These are phyloP conservation scores for Gaeumannomyces tritici DNA, from an alignment of 2,329 filamentous ascomycete species.

Conservation along the genomic window DNA sequence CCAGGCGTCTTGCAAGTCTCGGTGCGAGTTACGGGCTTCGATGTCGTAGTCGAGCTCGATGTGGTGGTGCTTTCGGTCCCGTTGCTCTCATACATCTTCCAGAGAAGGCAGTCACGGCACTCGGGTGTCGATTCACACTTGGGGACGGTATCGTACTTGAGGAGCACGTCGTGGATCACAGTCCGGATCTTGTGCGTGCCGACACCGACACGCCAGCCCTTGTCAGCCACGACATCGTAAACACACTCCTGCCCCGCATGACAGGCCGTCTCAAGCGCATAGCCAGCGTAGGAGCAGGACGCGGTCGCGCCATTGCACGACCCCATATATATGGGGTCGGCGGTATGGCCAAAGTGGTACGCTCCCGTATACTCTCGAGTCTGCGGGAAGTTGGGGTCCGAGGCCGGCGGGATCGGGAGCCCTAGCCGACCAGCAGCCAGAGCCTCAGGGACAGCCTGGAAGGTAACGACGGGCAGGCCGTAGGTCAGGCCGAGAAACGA, in stretches of 20 bases:
- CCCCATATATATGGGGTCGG: constrained; percentile 87
- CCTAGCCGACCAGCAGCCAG: constrained; percentile 77
- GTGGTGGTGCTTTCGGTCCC: constrained; percentile 68
- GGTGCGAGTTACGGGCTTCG: constrained; percentile 61
- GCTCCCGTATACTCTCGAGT: constrained; percentile 63
- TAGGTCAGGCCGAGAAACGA: constrained; percentile 88
- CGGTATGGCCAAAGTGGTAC: constrained; percentile 90
- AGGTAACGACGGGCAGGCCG: constrained; percentile 82
- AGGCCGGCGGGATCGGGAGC: constrained; percentile 73
- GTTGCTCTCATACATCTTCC: constrained; percentile 94
- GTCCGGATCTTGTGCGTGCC: constrained; percentile 83
- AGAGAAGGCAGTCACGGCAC: constrained; percentile 82
- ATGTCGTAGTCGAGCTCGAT: constrained; percentile 45
- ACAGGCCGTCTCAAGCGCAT: constrained; percentile 88
- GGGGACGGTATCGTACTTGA: constrained; percentile 73
- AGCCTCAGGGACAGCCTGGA: constrained; percentile 87
- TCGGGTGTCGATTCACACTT: constrained; percentile 65
- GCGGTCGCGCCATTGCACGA: constrained; percentile 86
- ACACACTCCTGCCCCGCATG: constrained; percentile 81
- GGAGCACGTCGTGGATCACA: constrained; percentile 81
- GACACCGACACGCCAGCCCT: constrained; percentile 85
- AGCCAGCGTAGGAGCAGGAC: constrained; percentile 82
- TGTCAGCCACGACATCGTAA: constrained; percentile 86
- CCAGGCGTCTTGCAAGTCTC: constrained; percentile 76
- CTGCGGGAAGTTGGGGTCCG: constrained; percentile 62